These are phyloP conservation scores for Trametes hirsuta DNA, from an alignment of 1,284 basidiomycete species.

Conservation along the genomic window DNA sequence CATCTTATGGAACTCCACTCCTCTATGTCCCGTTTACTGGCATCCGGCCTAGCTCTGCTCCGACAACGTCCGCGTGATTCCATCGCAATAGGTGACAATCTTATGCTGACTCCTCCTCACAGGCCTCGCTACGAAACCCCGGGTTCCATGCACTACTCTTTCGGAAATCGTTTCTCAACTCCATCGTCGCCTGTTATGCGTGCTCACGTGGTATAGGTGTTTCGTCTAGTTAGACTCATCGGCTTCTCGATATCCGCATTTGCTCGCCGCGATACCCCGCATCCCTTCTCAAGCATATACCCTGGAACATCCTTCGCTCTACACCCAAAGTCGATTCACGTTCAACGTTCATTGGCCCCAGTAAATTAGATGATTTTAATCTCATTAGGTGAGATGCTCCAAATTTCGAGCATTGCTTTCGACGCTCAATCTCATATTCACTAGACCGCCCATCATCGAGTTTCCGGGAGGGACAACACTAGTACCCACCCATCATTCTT, in stretches of 20 bases:
- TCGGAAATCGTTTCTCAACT: conserved; percentile 24
- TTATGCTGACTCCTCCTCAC: neutral
- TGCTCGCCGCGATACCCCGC: conserved; percentile 1
- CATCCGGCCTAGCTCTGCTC: conserved; percentile 34
- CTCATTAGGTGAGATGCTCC: neutral
- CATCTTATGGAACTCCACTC: conserved; percentile 24
- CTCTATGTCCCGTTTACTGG: conserved; percentile 29
- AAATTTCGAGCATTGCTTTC: neutral
- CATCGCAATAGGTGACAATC: neutral
- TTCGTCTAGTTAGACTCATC: neutral
- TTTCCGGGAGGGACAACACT: conserved; percentile 2
- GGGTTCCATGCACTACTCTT: conserved; percentile 20
- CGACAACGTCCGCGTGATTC: conserved; percentile 27
- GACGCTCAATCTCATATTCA: neutral
- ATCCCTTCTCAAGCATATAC: neutral
- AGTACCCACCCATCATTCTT: neutral
- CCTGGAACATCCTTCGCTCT: neutral
- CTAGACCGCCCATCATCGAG: neutral
- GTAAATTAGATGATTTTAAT: neutral
- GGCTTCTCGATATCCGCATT: neutral
- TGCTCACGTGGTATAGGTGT: conserved; percentile 16
- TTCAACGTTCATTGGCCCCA: no score
- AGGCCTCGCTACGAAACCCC: conserved; percentile 21
- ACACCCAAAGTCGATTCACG: neutral
- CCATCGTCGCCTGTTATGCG: conserved; percentile 26